Conservation (phyloP, 495 filamentous ascomycete genomes). For the Aspergillus cavernicola region DNA sequence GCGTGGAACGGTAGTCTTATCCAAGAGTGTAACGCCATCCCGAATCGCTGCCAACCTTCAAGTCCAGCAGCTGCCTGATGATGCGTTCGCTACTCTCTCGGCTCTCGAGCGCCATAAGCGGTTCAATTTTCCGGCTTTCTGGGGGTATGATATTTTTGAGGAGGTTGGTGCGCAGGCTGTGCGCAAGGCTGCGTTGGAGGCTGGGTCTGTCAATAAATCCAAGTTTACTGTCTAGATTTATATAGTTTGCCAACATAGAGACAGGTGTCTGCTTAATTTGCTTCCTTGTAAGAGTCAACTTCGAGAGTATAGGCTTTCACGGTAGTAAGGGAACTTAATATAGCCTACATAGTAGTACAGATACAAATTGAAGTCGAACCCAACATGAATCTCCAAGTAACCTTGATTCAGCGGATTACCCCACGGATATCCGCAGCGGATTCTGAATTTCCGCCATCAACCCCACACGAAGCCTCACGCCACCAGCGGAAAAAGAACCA, state of each 20-base stretch:
- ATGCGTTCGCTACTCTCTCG: slow-evolving; percentile 32
- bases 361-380: no score
- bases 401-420: not conserved
- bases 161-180: slow-evolving; percentile 27
- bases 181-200: slow-evolving; percentile 17
- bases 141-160: slow-evolving; percentile 40
- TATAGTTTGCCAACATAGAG: not conserved
- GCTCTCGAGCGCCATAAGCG: slow-evolving; percentile 30
- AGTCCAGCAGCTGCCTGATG: slow-evolving; percentile 26
- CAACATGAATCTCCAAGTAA: no score
- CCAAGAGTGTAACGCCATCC: slow-evolving; percentile 46
- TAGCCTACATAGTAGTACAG: no score
- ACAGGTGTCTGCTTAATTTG: no score
- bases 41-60: slow-evolving; percentile 41
- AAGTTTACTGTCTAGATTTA: slow-evolving; percentile 26
- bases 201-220: slow-evolving; percentile 19
- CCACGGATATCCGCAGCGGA: no score
- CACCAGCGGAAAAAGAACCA: not conserved
- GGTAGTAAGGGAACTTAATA: no score
- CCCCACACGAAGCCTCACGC: no score
- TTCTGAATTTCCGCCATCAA: no score
- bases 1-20: slow-evolving; percentile 45
- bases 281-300: no score
- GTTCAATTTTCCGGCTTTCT: slow-evolving; percentile 37
- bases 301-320: no score